Evolutionary conservation across 352 stramenopile genomes (phyloP).

Genomic region (Phytophthora pistaciae): DNA sequence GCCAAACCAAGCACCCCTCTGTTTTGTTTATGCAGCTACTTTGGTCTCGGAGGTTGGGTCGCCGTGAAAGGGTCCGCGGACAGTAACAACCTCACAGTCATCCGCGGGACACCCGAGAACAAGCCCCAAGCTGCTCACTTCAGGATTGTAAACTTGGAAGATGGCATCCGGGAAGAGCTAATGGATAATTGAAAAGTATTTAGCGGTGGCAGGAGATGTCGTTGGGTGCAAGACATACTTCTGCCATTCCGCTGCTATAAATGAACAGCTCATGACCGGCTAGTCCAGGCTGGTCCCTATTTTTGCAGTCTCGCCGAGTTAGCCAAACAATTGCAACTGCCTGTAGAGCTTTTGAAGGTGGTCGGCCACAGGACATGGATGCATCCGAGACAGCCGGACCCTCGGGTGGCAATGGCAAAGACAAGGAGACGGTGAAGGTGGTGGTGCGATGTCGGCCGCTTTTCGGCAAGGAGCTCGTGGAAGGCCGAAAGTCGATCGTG

Average conservation of each 20-base stretch:
- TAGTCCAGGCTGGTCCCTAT: slow-evolving; percentile 25
- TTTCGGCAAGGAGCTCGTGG: slow-evolving; percentile 85
- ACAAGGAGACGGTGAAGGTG: slow-evolving; percentile 91
- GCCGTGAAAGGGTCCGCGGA: slow-evolving; percentile 22
- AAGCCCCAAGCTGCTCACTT: slow-evolving; percentile 67
- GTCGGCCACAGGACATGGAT: slow-evolving; percentile 18
- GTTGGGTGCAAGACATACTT: background rate
- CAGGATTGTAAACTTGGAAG: slow-evolving; percentile 65
- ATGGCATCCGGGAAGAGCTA: slow-evolving; percentile 15
- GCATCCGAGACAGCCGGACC: slow-evolving; percentile 23
- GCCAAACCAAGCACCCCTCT: slow-evolving; percentile 56
- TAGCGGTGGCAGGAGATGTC: background rate
- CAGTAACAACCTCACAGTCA: slow-evolving; percentile 48
- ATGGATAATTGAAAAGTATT: slow-evolving; percentile 14
- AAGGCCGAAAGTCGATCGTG: slow-evolving; percentile 87
- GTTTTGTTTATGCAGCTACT: slow-evolving; percentile 78
- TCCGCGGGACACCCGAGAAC: slow-evolving; percentile 73
- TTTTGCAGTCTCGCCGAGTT: slow-evolving; percentile 22
- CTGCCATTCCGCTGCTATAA: slow-evolving; percentile 19
- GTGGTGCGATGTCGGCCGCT: slow-evolving; percentile 90
- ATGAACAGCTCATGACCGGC: slow-evolving; percentile 15
- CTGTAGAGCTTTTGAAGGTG: background rate
- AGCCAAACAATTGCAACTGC: slow-evolving; percentile 3
- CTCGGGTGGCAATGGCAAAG: slow-evolving; percentile 39
- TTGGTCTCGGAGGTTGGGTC: slow-evolving; percentile 78